phyloP scores from a whole-genome alignment of 139 green algal genomes.

The Chlorella vulgaris region DNA sequence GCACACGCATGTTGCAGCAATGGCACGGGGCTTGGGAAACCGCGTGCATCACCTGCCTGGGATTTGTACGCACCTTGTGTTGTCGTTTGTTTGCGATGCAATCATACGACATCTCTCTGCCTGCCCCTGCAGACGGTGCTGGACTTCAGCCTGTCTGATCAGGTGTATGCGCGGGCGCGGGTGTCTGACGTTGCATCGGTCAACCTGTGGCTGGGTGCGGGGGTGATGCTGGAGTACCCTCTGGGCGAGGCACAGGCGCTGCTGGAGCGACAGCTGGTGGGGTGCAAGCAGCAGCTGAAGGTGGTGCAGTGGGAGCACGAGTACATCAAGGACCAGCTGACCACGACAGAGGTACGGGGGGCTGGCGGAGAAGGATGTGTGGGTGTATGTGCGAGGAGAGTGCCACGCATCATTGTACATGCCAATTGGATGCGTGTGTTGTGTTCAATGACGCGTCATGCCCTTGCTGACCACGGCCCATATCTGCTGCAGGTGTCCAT shows the following conservation, averaged over 20 bases:
- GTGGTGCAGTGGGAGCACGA: conserved; percentile 52
- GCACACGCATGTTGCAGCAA: not conserved
- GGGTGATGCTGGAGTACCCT: conserved; percentile 85
- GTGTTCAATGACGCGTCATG: too few relatives aligned
- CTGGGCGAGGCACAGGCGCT: conserved; percentile 68
- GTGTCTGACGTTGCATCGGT: conserved; percentile 54
- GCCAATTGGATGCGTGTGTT: too few relatives aligned
- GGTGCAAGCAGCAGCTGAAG: conserved; percentile 48
- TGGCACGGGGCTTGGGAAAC: not conserved
- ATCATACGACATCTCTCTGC: not conserved
- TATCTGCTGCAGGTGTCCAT: conserved; percentile 70
- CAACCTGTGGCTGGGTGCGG: conserved; percentile 82
- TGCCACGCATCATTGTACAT: not conserved
- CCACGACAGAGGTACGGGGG: conserved; percentile 63
- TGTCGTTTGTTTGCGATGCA: too few relatives aligned
- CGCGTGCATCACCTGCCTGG: too few relatives aligned
- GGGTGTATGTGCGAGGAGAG: not conserved
- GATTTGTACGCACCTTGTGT: too few relatives aligned
- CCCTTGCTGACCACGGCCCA: too few relatives aligned
- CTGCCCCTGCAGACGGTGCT: conserved; percentile 32
- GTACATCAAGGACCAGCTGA: conserved; percentile 72
- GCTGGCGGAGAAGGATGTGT: not conserved
- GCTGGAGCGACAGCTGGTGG: conserved; percentile 57
- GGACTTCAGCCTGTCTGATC: conserved; percentile 73
- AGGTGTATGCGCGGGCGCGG: conserved; percentile 68